These are phyloP conservation scores for Diplodia corticola DNA, from an alignment of 2,329 filamentous ascomycete species.

Conservation along the genomic window DNA sequence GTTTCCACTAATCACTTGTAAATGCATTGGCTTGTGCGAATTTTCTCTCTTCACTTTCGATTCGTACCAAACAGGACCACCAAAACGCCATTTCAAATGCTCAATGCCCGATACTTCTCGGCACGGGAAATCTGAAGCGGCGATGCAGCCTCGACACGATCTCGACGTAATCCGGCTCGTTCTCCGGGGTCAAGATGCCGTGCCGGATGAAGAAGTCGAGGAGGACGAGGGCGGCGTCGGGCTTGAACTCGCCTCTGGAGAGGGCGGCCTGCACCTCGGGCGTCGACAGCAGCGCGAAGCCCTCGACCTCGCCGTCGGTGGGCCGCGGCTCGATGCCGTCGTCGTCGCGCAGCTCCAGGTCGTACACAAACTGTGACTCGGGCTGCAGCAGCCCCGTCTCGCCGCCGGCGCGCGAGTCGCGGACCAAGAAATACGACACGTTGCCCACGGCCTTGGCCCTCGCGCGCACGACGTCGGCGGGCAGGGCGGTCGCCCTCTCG, in stretches of 20 bases:
- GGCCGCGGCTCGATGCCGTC: slow-evolving; percentile 68
- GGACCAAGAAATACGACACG: slow-evolving; percentile 82
- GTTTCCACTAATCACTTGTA: too few species aligned
- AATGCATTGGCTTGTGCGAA: too few species aligned
- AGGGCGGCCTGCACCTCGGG: slow-evolving; percentile 72
- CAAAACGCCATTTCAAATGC: not conserved
- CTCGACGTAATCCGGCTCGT: slow-evolving; percentile 75
- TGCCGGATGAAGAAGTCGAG: slow-evolving; percentile 89
- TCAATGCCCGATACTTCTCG: not conserved
- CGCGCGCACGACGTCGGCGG: slow-evolving; percentile 65
- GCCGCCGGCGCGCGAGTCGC: slow-evolving; percentile 73
- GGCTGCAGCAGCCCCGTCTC: slow-evolving; percentile 83
- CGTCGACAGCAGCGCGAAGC: slow-evolving; percentile 75
- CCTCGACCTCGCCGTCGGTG: slow-evolving; percentile 87
- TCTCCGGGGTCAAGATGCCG: slow-evolving; percentile 74
- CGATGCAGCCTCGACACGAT: slow-evolving; percentile 76
- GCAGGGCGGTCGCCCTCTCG: slow-evolving; percentile 82
- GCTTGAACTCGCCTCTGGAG: slow-evolving; percentile 77
- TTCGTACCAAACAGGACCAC: not conserved
- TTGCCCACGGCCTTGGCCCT: slow-evolving; percentile 64
- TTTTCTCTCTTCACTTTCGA: not conserved
- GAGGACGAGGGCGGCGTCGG: slow-evolving; percentile 81
- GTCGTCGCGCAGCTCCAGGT: slow-evolving; percentile 67
- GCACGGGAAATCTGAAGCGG: slow-evolving; percentile 68
- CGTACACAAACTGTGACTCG: slow-evolving; percentile 88